These are phyloP conservation scores for Platismatia glauca DNA, from an alignment of 495 filamentous ascomycete species.

Conservation along the genomic window DNA sequence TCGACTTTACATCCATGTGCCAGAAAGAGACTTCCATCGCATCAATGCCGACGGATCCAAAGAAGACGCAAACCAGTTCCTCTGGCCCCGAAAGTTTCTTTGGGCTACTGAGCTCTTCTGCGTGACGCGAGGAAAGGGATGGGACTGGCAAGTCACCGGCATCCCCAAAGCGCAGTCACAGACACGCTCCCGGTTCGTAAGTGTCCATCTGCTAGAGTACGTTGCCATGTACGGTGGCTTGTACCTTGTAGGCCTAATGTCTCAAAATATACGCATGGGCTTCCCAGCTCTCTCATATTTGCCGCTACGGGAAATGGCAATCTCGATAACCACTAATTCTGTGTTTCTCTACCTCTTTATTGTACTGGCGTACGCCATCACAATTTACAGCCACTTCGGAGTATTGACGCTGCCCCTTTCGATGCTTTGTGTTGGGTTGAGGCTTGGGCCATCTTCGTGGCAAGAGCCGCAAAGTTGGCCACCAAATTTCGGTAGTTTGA, in stretches of 20 bases:
- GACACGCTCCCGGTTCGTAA: background rate
- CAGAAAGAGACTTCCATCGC: too few relatives aligned
- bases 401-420: background rate
- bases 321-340: background rate
- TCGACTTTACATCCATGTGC: background rate
- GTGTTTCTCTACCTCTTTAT: background rate
- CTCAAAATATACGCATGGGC: too few relatives aligned
- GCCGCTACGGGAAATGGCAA: background rate
- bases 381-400: background rate
- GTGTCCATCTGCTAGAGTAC: too few relatives aligned
- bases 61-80: background rate
- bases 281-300: background rate
- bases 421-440: background rate
- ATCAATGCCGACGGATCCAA: too few relatives aligned
- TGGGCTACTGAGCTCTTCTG: background rate
- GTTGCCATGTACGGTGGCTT: too few relatives aligned
- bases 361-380: background rate
- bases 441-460: background rate
- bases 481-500: background rate
- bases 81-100: background rate
- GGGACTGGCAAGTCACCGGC: background rate
- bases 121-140: background rate
- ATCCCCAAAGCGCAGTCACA: background rate
- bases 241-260: too few relatives aligned
- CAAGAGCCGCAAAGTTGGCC: background rate